A percentile compares a stretch with the other conserved stretches of the same genome.
phyloP scores from a whole-genome alignment of 441 rosid genomes.

The Mallotus japonicus region DNA sequence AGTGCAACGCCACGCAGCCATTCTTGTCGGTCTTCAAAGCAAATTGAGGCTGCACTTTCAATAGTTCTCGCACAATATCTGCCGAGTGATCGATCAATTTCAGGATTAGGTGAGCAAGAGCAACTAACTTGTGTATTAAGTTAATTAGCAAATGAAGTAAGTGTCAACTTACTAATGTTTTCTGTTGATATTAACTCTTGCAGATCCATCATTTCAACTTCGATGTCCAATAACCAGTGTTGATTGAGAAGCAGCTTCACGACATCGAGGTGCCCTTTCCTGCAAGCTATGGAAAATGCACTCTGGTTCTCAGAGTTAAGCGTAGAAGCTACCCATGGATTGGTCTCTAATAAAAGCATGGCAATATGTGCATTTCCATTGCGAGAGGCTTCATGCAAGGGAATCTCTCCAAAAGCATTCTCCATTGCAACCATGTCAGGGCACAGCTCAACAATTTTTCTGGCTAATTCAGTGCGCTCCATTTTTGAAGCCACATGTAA shows the following conservation, averaged over 20 bases:
- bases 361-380: conserved; percentile 22
- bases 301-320: conserved; percentile 21
- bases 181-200: conserved; percentile 23
- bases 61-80: conserved; percentile 23
- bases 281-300: conserved; percentile 31
- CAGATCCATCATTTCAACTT: conserved; percentile 22
- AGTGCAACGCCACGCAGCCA: conserved; percentile 29
- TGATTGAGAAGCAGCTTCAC: conserved; percentile 26
- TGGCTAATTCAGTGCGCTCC: conserved; percentile 23
- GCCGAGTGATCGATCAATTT: conserved; percentile 2
- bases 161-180: conserved; percentile 12
- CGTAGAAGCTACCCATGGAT: conserved; percentile 21
- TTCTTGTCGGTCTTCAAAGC: conserved; percentile 22
- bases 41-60: conserved; percentile 19
- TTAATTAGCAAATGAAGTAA: not conserved
- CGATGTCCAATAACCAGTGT: conserved; percentile 20
- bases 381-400: conserved; percentile 37
- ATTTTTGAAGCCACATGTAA: conserved; percentile 30
- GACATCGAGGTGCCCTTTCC: conserved; percentile 23
- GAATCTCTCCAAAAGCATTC: conserved; percentile 30
- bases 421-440: conserved; percentile 21
- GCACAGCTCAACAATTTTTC: conserved; percentile 21
- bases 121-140: too few relatives aligned
- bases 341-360: conserved; percentile 21
- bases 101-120: not conserved